Evolutionary conservation across 1,284 basidiomycete species (phyloP).

Genomic region (Marasmius oreades): DNA sequence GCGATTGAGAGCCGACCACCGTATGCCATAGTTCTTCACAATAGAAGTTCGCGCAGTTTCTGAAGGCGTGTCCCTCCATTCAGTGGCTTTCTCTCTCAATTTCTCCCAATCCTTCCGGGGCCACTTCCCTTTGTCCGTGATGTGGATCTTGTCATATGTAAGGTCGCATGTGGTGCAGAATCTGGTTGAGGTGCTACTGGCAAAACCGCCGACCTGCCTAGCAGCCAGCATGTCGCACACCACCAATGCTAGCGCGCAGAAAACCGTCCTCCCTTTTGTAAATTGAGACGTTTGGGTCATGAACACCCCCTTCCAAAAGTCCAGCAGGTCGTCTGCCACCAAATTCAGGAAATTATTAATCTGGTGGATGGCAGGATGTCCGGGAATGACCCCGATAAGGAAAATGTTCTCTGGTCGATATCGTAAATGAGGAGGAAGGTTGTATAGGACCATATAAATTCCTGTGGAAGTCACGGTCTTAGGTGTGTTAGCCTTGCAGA

Average conservation of each 20-base stretch:
- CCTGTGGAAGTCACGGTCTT: too few relatives aligned
- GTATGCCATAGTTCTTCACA: not conserved
- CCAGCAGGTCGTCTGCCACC: constrained; percentile 6
- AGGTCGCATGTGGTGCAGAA: constrained; percentile 24
- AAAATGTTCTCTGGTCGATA: too few relatives aligned
- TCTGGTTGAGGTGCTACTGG: constrained; percentile 16
- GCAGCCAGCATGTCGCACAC: constrained; percentile 32
- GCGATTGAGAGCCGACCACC: not conserved
- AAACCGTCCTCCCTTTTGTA: too few relatives aligned
- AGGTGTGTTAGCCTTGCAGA: too few relatives aligned
- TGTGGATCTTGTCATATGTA: too few relatives aligned
- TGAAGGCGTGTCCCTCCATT: not conserved
- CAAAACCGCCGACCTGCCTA: constrained; percentile 26
- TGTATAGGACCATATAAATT: too few relatives aligned
- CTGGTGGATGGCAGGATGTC: constrained; percentile 21
- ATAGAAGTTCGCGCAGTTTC: not conserved
- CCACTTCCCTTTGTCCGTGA: too few relatives aligned
- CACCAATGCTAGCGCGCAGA: too few relatives aligned
- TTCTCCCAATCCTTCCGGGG: too few relatives aligned
- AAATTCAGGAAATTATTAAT: constrained; percentile 24
- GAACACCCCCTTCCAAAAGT: too few relatives aligned
- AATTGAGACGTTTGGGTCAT: too few relatives aligned
- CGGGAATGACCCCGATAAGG: constrained; percentile 26
- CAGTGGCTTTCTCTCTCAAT: not conserved
- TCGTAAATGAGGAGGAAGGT: too few relatives aligned